Evolutionary conservation across 1,139 yeast genomes (phyloP), one percentile per base, ranked within the genome.

Genomic region (Candida neerlandica): DNA sequence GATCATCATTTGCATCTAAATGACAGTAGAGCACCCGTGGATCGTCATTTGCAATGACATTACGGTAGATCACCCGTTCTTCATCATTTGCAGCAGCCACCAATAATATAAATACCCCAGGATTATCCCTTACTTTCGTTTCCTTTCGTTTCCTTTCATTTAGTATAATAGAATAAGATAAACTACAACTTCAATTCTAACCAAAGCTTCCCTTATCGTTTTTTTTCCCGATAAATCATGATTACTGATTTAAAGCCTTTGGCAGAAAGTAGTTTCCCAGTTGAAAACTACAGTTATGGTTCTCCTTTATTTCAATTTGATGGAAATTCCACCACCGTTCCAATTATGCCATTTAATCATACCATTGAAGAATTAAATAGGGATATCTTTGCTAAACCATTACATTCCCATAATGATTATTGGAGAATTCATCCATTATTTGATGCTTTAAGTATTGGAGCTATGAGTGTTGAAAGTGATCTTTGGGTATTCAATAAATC

Each of bases 391-490:
- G 64, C 78, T 30, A 72, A 75, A 47, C 80, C 81, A 5, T 70
- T 85, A 18, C 94, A 86, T 58, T 84, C 90, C 0, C 94, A 87
- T 61, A 87, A 86, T 60, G 94, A 87, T 61, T 87, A 87, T 63
- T 85, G 89, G 90, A 70, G 92, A 55, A 55, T 63, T 2, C 62
- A 69, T 4, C 94, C 94, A 0, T 69, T 87, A 9, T 72, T 81
- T 50, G 86, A 84, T 52, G 92, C 91, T 0, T 64, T 86, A 34
- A 68, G 75, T 12, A 65, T 69, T 27, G 94, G 92, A 1, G 77
- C 81, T 23, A 73, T 73, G 45, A 82, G 89, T 45, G 77, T 86
- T 7, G 94, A 87, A 64, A 86, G 88, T 21, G 95, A 87, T 62
- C 80, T 86, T 40, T 87, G 90, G 90, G 66, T 69, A 41, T 73